Conservation (phyloP, 176 grass and related monocot species). For the Oropetium thomaeum region DNA sequence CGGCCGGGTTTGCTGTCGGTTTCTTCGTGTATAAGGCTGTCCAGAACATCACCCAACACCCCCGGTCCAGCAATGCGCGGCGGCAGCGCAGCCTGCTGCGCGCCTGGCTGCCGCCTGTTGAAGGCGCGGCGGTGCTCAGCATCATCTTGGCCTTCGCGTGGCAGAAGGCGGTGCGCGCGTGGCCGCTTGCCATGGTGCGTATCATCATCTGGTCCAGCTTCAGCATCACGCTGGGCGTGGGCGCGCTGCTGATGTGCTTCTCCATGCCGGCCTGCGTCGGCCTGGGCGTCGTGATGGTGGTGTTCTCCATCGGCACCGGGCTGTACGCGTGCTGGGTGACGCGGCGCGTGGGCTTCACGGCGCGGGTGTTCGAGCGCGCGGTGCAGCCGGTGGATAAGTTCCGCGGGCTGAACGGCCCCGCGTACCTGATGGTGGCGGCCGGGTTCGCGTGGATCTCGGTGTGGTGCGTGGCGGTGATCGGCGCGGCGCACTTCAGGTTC, state of each 20-base stretch:
- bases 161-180: slow-evolving; percentile 84
- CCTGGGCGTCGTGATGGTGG: slow-evolving; percentile 61
- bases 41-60: slow-evolving; percentile 37
- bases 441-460: slow-evolving; percentile 85
- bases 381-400: slow-evolving; percentile 73
- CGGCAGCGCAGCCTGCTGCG: slow-evolving; percentile 53
- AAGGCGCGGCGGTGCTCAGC: slow-evolving; percentile 65
- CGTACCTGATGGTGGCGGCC: slow-evolving; percentile 81
- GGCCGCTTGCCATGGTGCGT: slow-evolving; percentile 64
- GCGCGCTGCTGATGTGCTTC: slow-evolving; percentile 79
- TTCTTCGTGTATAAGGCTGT: slow-evolving; percentile 75
- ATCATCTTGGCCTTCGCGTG: slow-evolving; percentile 82
- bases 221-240: slow-evolving; percentile 58
- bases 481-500: slow-evolving; percentile 72
- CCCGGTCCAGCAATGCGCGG: slow-evolving; percentile 25
- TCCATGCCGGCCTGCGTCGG: slow-evolving; percentile 72
- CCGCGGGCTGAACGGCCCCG: slow-evolving; percentile 64
- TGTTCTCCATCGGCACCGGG: slow-evolving; percentile 81
- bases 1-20: slow-evolving; percentile 33
- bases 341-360: slow-evolving; percentile 60
- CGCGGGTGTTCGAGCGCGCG: slow-evolving; percentile 53
- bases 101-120: slow-evolving; percentile 77
- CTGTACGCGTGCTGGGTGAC: slow-evolving; percentile 95
- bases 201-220: slow-evolving; percentile 89
- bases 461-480: slow-evolving; percentile 91